Conservation (phyloP, 2,329 filamentous ascomycete genomes). For the Pezicula neosporulosa region DNA sequence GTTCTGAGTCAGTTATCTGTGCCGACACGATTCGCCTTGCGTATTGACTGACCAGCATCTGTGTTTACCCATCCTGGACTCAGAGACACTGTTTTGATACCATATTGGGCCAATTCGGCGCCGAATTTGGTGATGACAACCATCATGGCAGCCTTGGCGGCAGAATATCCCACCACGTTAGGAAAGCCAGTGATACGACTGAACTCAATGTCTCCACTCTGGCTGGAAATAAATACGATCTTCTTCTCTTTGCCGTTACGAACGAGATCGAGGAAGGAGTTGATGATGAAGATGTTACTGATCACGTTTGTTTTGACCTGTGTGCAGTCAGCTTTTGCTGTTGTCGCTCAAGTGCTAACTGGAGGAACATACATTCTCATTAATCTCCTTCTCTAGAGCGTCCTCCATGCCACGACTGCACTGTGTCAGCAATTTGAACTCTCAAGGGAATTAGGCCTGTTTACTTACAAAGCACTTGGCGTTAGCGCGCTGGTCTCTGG, state of each 20-base stretch:
- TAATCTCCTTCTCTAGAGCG: background rate
- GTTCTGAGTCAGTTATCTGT: background rate
- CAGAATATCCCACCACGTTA: slow-evolving; percentile 2
- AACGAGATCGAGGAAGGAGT: slow-evolving; percentile 4
- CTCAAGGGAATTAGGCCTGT: background rate
- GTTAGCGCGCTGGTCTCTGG: background rate
- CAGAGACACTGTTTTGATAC: slow-evolving; percentile 2
- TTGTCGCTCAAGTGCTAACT: background rate
- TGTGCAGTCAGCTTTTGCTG: background rate
- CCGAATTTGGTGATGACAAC: slow-evolving; percentile 4
- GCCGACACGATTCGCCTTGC: background rate
- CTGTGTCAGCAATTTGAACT: background rate
- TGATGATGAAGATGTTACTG: slow-evolving; percentile 3
- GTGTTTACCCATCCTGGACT: slow-evolving; percentile 7
- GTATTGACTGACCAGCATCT: slow-evolving; percentile 1
- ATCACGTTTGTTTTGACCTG: slow-evolving; percentile 4
- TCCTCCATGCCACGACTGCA: background rate
- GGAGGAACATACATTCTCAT: background rate
- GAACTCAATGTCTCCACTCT: slow-evolving; percentile 4
- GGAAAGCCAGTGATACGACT: slow-evolving; percentile 1
- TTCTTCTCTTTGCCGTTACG: slow-evolving; percentile 5
- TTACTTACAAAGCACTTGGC: slow-evolving; percentile 2
- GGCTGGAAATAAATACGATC: slow-evolving; percentile 1
- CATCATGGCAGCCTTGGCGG: slow-evolving; percentile 2
- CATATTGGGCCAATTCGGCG: slow-evolving; percentile 3